Base-by-base conservation (phyloP, 306 rosid genomes). In the Morella rubra region DNA sequence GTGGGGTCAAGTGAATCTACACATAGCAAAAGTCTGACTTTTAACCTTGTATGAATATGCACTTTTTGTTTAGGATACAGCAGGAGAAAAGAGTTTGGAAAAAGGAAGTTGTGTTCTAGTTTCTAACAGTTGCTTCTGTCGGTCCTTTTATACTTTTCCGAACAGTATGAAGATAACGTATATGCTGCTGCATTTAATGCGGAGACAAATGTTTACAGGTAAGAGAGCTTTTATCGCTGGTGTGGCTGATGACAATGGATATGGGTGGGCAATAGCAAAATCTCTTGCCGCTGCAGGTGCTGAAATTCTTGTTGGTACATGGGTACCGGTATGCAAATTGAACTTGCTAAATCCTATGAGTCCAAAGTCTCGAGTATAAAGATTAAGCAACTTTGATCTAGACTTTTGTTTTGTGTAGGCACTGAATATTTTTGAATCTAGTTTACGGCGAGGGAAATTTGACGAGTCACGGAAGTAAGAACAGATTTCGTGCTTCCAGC, bases 191-290 rank as follows among this genome's bases (percentile, higher is more conserved):
- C 6, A 60, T 60, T 8, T 47, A 61, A 12, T 22, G 41, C 41
- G 27, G 44, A n/a, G 67, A 60, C 67, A 60, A 24, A 71, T 85
- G 54, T 78, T 12, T 5, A 79, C 70, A 91, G 97, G 98, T 74
- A 94, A 91, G 87, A 89, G 93, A 80, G 98, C 98, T 53, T 94
- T 94, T 78, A 87, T 94, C 44, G 98, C 98, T 75, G 98, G 98
- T 75, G 90, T 94, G 58, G 96, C 98, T 44, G 97, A 94, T 85
- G 98, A 94, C 77, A 89, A 90, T 54, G 98, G 97, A 69, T 94
- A 94, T 83, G 98, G 98, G 18, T 94, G 97, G 98, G 97, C 98
- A 66, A 94, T 94, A 15, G 97, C 98, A 78, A 94, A 91, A 89
- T 86, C 98, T 81, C 97, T 94, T 20, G 98, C 98, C 19, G 97